Conservation (phyloP, 106 monocot species). For the Dendrobium huoshanense region DNA sequence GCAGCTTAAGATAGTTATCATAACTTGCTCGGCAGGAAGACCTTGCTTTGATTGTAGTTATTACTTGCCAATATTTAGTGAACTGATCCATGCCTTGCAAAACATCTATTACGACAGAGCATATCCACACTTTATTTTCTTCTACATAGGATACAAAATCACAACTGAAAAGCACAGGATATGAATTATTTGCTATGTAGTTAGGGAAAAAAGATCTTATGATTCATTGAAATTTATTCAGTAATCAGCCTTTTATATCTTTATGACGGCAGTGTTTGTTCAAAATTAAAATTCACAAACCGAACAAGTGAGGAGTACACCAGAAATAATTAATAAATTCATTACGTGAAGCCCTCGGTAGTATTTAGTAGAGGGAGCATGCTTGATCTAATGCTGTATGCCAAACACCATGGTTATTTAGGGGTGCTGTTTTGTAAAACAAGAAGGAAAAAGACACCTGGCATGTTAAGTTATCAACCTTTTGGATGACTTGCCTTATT, state of each 20-base stretch:
- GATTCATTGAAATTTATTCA: no score
- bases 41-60: not conserved
- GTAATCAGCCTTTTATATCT: no score
- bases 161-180: not conserved
- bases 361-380: no score
- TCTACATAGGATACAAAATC: not conserved
- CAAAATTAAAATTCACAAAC: no score
- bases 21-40: not conserved
- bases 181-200: not conserved
- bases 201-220: not conserved
- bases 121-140: not conserved
- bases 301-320: no score
- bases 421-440: not conserved
- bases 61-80: not conserved
- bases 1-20: not conserved
- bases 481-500: not conserved
- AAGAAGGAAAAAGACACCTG: not conserved
- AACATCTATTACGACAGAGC: not conserved
- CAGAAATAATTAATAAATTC: no score
- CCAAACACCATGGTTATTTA: not conserved
- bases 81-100: not conserved
- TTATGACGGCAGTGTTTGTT: no score
- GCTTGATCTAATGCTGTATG: not conserved
- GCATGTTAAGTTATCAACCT: not conserved
- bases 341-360: no score